Conservation (phyloP, 225 moss, liverwort and hornwort species). For the Pleurozium schreberi region DNA sequence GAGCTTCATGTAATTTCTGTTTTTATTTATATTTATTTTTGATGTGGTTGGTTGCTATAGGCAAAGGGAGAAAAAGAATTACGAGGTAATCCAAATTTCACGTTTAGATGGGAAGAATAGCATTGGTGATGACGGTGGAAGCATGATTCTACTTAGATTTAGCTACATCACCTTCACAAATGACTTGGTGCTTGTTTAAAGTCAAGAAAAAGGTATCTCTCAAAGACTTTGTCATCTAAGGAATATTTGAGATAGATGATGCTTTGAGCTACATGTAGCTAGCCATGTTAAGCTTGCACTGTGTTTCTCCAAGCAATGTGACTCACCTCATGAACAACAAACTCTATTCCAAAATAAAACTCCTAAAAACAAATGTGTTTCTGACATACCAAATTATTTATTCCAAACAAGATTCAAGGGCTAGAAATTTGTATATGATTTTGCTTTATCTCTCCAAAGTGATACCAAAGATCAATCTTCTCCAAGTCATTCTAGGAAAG, state of each 20-base stretch:
- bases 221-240: not conserved
- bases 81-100: not conserved
- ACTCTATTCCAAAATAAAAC: too few relatives aligned
- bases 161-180: not conserved
- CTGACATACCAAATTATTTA: not conserved
- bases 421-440: too few relatives aligned
- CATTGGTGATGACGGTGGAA: not conserved
- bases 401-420: not conserved
- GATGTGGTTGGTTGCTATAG: not conserved
- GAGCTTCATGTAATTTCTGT: too few relatives aligned
- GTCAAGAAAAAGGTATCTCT: not conserved
- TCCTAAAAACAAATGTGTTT: not conserved
- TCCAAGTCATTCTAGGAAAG: too few relatives aligned
- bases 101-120: not conserved
- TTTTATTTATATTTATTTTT: not conserved
- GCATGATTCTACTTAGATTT: not conserved
- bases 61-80: not conserved
- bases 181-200: not conserved
- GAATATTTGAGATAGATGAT: accelerated
- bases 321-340: not conserved
- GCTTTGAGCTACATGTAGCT: accelerated
- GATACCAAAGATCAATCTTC: too few relatives aligned
- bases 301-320: not conserved
- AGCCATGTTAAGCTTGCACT: too few relatives aligned
- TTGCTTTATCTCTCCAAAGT: accelerated